A percentile compares a stretch with the other conserved stretches of the same genome.
Evolutionary conservation across 768 basidiomycete species (phyloP).

Genomic region (Rhizopogon vinicolor): DNA sequence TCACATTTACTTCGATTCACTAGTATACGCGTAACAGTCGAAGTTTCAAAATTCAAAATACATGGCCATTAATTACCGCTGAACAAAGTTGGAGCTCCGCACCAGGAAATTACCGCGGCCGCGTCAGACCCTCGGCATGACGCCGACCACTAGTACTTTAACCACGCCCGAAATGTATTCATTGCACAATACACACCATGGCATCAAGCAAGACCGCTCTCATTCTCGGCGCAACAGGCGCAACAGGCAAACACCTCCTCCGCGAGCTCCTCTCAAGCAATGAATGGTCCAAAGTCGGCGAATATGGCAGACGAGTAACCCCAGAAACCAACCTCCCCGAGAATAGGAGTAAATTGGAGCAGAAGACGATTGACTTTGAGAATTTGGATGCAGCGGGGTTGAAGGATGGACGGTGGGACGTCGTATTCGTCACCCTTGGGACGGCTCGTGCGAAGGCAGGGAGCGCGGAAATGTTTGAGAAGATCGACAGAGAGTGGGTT

Average conservation of each 20-base stretch:
- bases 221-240: slow-evolving; percentile 72
- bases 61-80: too few species aligned
- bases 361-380: slow-evolving; percentile 67
- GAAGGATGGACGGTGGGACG: slow-evolving; percentile 61
- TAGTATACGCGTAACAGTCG: too few species aligned
- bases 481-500: slow-evolving; percentile 71
- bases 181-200: neutral
- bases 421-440: slow-evolving; percentile 73
- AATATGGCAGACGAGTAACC: slow-evolving; percentile 66
- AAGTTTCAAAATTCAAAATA: too few species aligned
- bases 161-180: neutral
- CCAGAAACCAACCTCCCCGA: slow-evolving; percentile 31
- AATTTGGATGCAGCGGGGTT: slow-evolving; percentile 49
- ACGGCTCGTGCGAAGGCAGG: slow-evolving; percentile 61
- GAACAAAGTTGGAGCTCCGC: too few species aligned
- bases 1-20: too few species aligned
- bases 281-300: slow-evolving; percentile 55
- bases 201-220: slow-evolving; percentile 45
- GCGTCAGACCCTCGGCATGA: neutral
- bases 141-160: too few species aligned
- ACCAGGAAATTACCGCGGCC: neutral
- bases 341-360: slow-evolving; percentile 55
- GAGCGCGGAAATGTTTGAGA: slow-evolving; percentile 61
- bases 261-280: slow-evolving; percentile 54
- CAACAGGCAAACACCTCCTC: slow-evolving; percentile 58